phyloP scores from a whole-genome alignment of 352 stramenopile genomes.

The Blastocystis sp. region DNA sequence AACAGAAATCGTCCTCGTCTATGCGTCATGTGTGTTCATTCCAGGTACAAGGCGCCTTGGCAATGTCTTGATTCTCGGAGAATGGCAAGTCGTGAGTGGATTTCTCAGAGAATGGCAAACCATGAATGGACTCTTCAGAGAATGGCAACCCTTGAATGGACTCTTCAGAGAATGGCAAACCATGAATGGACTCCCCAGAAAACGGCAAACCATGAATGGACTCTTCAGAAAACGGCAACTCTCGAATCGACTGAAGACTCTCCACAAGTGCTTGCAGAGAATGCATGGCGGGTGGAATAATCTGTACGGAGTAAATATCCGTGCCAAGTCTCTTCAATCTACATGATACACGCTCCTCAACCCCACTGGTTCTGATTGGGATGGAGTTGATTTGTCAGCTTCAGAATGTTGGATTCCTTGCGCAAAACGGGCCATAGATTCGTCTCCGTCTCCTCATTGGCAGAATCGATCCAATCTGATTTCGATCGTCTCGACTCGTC shows the following conservation, averaged over 20 bases:
- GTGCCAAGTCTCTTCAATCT: constrained; percentile 60
- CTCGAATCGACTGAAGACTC: background rate
- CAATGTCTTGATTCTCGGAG: no score
- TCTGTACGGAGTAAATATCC: constrained; percentile 20
- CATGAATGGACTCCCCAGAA: no score
- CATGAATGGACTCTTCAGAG: no score
- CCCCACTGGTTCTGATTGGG: constrained; percentile 58
- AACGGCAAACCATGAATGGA: no score
- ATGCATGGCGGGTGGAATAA: constrained; percentile 43
- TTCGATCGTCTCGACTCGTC: constrained; percentile 52
- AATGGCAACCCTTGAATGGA: no score
- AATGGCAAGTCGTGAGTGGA: no score
- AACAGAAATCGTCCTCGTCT: background rate
- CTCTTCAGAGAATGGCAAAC: no score
- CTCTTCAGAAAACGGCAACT: background rate
- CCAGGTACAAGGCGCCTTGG: no score
- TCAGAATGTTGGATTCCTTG: constrained; percentile 53
- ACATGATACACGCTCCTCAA: background rate
- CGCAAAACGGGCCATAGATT: constrained; percentile 41
- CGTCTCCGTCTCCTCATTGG: constrained; percentile 36
- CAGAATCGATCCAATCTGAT: constrained; percentile 58
- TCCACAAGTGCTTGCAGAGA: constrained; percentile 18
- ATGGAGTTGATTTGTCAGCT: constrained; percentile 46
- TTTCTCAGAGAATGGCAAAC: no score
- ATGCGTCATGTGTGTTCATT: background rate